Percentiles rank a stretch among this genome's conserved stretches.
phyloP scores from a whole-genome alignment of 768 basidiomycete genomes.

The Hericium erinaceus region DNA sequence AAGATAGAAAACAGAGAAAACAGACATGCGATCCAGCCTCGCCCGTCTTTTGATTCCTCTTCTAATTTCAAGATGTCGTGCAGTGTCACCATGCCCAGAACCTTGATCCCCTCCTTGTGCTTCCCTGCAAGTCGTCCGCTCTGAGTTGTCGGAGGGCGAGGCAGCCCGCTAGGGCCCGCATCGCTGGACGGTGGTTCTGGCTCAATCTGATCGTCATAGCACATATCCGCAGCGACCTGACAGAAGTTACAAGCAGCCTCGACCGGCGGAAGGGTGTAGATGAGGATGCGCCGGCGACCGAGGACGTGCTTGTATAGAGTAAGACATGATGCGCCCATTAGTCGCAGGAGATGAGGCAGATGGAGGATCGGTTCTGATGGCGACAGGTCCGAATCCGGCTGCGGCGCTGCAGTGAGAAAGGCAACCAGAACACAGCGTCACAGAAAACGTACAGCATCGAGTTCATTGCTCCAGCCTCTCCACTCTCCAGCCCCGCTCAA shows the following conservation, averaged over 20 bases:
- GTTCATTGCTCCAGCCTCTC: constrained; percentile 60
- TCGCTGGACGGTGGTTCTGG: constrained; percentile 4
- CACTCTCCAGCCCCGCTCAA: constrained; percentile 51
- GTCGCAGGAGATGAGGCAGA: constrained; percentile 65
- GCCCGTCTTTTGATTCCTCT: constrained; percentile 44
- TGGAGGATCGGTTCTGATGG: constrained; percentile 51
- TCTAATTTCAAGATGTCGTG: constrained; percentile 58
- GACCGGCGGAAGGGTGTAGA: constrained; percentile 73
- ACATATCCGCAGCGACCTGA: constrained; percentile 52
- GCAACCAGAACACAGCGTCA: not conserved
- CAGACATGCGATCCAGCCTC: constrained; percentile 79
- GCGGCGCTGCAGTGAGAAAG: not conserved
- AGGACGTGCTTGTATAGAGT: constrained; percentile 77
- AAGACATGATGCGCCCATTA: constrained; percentile 69
- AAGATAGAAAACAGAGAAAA: constrained; percentile 6
- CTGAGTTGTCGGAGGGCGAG: constrained; percentile 1
- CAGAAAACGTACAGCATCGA: constrained; percentile 36
- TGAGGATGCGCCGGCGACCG: constrained; percentile 63
- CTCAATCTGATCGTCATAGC: constrained; percentile 33
- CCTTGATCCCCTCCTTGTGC: constrained; percentile 44
- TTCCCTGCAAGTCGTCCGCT: constrained; percentile 27
- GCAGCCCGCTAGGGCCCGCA: constrained; percentile 3
- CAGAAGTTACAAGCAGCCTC: constrained; percentile 70
- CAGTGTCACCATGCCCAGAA: constrained; percentile 75
- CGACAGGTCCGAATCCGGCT: constrained; percentile 15